Evolutionary conservation across 129 eudicot genomes (phyloP), one percentile per base, ranked within the genome.

Genomic region (Artemisia tridentata): DNA sequence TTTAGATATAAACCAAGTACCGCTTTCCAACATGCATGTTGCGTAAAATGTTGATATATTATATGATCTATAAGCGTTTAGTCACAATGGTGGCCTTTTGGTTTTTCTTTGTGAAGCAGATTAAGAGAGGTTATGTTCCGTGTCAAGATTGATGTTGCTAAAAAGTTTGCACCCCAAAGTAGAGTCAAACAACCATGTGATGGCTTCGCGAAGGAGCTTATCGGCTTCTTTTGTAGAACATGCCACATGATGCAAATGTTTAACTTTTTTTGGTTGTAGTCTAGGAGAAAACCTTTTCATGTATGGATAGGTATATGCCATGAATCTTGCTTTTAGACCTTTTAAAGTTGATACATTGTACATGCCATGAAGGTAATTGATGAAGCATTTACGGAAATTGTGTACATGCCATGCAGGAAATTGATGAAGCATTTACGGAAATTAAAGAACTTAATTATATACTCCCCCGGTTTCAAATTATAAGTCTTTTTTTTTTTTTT

Each of bases 31-130:
- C 15, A 23, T 23, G 29, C 65, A 60, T 60, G 65, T 27, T 60
- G 29, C 1, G 65, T 23, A 23, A 41, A 20, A n/a, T n/a, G n/a
- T n/a, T n/a, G n/a, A n/a, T n/a, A n/a, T n/a, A n/a, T n/a, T n/a
- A n/a, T n/a, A n/a, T n/a, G n/a, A n/a, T n/a, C n/a, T n/a, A n/a
- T n/a, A n/a, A n/a, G n/a, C n/a, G n/a, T n/a, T n/a, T n/a, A n/a
- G n/a, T n/a, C n/a, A n/a, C n/a, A n/a, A n/a, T n/a, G n/a, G n/a
- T n/a, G n/a, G n/a, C n/a, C n/a, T n/a, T n/a, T n/a, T n/a, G n/a
- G n/a, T n/a, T 27, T 61, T 14, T 29, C 66, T 61, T 61, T 61
- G 29, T 14, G 66, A 61, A 61, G 12, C 67, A 61, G 10, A 61
- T 61, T 61, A 29, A 61, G 67, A 31, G 17, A 27, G 34, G 67